These are phyloP conservation scores for Gaultheria prostrata DNA, from an alignment of 148 eudicot genomes.

Conservation along the genomic window DNA sequence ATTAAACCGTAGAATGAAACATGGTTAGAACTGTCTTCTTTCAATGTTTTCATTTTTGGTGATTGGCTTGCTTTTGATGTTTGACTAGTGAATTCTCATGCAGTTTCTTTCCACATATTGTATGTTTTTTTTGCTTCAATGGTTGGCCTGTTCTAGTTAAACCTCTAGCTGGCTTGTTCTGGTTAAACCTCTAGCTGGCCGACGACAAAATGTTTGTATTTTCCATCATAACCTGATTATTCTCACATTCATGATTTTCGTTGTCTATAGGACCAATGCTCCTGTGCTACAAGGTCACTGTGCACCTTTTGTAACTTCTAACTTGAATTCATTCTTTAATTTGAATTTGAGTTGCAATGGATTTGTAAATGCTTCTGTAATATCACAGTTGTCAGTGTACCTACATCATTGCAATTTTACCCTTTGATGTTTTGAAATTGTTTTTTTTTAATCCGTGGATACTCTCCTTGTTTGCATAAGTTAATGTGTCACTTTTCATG, in stretches of 20 bases:
- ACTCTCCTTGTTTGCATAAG: not conserved
- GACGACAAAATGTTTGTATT: not conserved
- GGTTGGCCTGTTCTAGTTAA: not conserved
- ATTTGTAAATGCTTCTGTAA: not conserved
- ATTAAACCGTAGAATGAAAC: not conserved
- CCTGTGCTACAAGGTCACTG: not conserved
- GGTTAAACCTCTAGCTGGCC: not conserved
- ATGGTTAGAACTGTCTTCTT: not conserved
- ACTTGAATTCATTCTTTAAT: not conserved
- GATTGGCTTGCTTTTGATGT: not conserved
- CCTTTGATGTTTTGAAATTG: not conserved
- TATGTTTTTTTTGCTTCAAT: not conserved
- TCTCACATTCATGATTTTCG: not conserved
- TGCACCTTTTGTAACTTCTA: constrained; percentile 2
- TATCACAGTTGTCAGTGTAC: not conserved
- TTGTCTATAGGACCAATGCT: not conserved
- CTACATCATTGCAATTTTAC: not conserved
- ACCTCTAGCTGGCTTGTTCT: not conserved
- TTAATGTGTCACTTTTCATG: not conserved
- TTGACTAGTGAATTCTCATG: not conserved
- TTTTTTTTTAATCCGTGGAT: not conserved
- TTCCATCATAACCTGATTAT: not conserved
- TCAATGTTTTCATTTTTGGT: not conserved
- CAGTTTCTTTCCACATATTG: not conserved
- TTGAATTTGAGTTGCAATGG: not conserved